Percentiles rank a stretch among this genome's conserved stretches.
Conservation (phyloP, 2,329 filamentous ascomycete species). For the Cordyceps tenuipes region DNA sequence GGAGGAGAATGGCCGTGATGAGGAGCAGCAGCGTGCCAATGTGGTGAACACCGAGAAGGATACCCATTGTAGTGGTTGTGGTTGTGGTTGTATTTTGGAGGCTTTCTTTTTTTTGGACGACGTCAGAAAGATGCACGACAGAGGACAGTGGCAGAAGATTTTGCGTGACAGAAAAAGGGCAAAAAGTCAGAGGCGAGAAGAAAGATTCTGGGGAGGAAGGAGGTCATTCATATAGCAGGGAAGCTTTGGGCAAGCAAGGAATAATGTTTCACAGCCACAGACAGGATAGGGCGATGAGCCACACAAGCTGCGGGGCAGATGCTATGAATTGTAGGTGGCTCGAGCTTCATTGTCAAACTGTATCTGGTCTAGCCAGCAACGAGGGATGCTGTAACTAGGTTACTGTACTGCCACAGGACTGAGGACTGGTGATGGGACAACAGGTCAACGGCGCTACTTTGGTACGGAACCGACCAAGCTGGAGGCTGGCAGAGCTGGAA, state of each 20-base stretch:
- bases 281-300: background rate
- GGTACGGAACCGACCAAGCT: background rate
- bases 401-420: too few relatives aligned
- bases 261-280: conserved; percentile 6
- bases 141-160: background rate
- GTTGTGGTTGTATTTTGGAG: background rate
- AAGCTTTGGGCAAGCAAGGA: background rate
- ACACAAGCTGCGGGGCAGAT: background rate
- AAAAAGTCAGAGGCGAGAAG: background rate
- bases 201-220: background rate
- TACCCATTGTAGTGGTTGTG: conserved; percentile 31
- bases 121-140: background rate
- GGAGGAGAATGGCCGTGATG: conserved; percentile 43
- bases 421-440: background rate
- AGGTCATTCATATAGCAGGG: conserved; percentile 8
- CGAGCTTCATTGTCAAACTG: background rate
- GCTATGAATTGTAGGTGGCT: background rate
- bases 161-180: conserved; percentile 1
- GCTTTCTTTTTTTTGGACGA: background rate
- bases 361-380: background rate
- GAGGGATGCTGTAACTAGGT: too few relatives aligned
- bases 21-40: conserved; percentile 51
- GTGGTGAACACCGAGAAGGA: conserved; percentile 45
- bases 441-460: background rate
- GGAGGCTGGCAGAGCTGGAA: background rate